phyloP scores from a whole-genome alignment of 495 filamentous ascomycete genomes.

The Jackrogersella minutella region DNA sequence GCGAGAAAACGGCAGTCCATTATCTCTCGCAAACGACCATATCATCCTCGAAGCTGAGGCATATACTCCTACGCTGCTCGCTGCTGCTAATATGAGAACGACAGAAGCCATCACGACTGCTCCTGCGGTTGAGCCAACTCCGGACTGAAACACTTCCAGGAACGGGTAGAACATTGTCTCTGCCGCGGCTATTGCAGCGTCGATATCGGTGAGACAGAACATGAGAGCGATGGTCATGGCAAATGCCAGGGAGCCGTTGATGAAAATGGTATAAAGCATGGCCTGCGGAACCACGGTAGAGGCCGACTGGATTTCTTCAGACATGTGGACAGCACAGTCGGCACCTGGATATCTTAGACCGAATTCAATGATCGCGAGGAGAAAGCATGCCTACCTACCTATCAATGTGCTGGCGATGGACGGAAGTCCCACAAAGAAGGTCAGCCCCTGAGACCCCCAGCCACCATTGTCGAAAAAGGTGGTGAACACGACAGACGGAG shows the following conservation, averaged over 20 bases:
- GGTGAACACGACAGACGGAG: constrained; percentile 59
- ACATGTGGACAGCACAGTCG: constrained; percentile 66
- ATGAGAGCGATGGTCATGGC: constrained; percentile 61
- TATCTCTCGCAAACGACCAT: constrained; percentile 60
- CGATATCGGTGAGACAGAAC: constrained; percentile 62
- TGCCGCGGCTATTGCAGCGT: constrained; percentile 46
- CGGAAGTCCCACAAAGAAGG: constrained; percentile 63
- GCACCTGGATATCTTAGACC: too few species aligned
- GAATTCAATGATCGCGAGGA: too few species aligned
- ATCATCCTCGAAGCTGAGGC: constrained; percentile 60
- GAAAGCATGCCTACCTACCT: neutral
- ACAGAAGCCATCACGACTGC: constrained; percentile 47
- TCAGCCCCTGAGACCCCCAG: constrained; percentile 61
- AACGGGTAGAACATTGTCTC: constrained; percentile 54
- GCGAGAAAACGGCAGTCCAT: neutral
- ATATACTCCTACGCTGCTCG: constrained; percentile 47
- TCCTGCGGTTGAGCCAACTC: constrained; percentile 43
- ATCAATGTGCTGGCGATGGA: constrained; percentile 18
- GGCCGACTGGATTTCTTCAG: constrained; percentile 67
- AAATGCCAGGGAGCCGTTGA: constrained; percentile 62
- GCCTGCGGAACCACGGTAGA: constrained; percentile 62
- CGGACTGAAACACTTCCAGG: constrained; percentile 54
- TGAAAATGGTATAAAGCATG: constrained; percentile 57
- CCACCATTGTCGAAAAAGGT: constrained; percentile 63
- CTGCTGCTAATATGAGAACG: constrained; percentile 48